phyloP scores from a whole-genome alignment of 1,139 yeast genomes.

The Hemisphaericaspora subhashii region DNA sequence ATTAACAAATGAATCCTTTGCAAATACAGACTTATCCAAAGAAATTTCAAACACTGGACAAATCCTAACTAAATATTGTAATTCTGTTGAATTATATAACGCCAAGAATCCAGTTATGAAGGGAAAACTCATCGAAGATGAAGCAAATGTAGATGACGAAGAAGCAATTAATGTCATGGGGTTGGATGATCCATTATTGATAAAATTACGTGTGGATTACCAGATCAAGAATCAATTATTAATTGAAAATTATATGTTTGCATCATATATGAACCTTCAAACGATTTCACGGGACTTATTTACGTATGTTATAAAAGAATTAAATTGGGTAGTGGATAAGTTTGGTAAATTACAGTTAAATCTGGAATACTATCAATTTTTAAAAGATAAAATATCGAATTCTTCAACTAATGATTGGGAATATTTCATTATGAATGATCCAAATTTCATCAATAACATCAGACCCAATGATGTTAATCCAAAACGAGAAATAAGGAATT shows the following conservation, averaged over 20 bases:
- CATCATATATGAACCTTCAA: conserved; percentile 45
- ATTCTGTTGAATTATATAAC: conserved; percentile 37
- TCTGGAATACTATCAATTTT: conserved; percentile 17
- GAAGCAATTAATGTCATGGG: conserved; percentile 27
- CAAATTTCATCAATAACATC: conserved; percentile 37
- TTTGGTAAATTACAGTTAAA: conserved; percentile 30
- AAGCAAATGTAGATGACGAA: conserved; percentile 23
- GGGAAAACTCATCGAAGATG: conserved; percentile 21
- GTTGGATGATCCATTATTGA: conserved; percentile 44
- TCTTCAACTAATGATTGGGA: conserved; percentile 39
- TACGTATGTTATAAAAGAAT: conserved; percentile 41
- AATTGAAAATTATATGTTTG: conserved; percentile 46
- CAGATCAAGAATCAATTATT: conserved; percentile 45
- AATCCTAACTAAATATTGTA: conserved; percentile 31
- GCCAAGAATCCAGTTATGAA: conserved; percentile 28
- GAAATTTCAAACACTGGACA: conserved; percentile 46
- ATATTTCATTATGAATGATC: conserved; percentile 36
- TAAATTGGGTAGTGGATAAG: conserved; percentile 33
- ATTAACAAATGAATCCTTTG: conserved; percentile 45
- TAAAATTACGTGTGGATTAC: conserved; percentile 41
- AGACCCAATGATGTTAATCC: conserved; percentile 23
- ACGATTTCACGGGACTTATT: conserved; percentile 44
- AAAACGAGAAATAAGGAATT: conserved; percentile 34
- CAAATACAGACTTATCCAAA: conserved; percentile 35
- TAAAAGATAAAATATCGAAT: conserved; percentile 22